phyloP scores from a whole-genome alignment of 2,329 filamentous ascomycete genomes.

The Alternaria sp. region DNA sequence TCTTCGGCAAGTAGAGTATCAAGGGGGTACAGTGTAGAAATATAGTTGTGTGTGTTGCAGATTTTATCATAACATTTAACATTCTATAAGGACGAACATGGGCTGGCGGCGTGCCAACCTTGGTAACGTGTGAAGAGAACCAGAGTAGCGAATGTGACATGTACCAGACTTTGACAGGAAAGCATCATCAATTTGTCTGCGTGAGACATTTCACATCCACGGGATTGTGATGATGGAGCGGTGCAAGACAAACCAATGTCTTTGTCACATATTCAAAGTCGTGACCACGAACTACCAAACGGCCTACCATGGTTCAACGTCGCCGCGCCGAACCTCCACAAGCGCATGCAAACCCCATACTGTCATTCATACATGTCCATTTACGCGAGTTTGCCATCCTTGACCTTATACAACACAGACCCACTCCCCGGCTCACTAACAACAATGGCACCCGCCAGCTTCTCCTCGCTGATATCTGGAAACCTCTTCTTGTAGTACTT shows the following conservation, averaged over 20 bases:
- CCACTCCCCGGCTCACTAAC: constrained; percentile 87
- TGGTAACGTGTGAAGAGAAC: background rate
- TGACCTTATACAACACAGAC: constrained; percentile 49
- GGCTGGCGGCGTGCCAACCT: background rate
- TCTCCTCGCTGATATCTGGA: constrained; percentile 72
- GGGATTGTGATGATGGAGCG: background rate
- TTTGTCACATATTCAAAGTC: background rate
- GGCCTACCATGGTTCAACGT: background rate
- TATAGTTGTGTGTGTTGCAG: background rate
- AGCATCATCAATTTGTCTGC: background rate
- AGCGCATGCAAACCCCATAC: no score
- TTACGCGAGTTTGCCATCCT: constrained; percentile 40
- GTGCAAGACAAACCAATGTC: background rate
- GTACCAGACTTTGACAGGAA: background rate
- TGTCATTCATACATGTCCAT: background rate
- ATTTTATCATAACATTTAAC: background rate
- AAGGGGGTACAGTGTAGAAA: background rate
- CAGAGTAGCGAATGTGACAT: background rate
- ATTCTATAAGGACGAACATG: no score
- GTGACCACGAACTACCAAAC: background rate
- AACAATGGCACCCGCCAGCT: constrained; percentile 79
- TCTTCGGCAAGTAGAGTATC: background rate
- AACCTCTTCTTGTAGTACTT: constrained; percentile 82
- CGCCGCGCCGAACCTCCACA: background rate
- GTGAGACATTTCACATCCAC: background rate